Conservation (phyloP, 257 asterid species). For the Datura wrightii region DNA sequence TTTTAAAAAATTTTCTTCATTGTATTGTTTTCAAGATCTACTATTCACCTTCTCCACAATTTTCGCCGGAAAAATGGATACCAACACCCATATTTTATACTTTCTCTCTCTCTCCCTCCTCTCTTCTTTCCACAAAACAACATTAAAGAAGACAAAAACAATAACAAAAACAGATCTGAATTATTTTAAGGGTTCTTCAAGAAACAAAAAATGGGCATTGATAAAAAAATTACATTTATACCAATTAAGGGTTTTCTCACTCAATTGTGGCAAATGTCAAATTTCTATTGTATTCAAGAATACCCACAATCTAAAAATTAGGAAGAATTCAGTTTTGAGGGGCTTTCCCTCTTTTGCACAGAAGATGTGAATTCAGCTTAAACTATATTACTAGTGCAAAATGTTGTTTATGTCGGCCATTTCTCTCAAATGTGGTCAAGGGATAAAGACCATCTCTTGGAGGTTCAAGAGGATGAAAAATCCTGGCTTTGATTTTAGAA, state of each 20-base stretch:
- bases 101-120: too few relatives aligned
- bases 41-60: too few relatives aligned
- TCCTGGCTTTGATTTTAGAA: constrained; percentile 37
- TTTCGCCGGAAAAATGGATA: too few relatives aligned
- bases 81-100: too few relatives aligned
- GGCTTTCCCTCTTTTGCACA: neutral
- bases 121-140: too few relatives aligned
- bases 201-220: too few relatives aligned
- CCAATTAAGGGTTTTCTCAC: too few relatives aligned
- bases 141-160: too few relatives aligned
- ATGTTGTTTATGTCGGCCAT: constrained; percentile 31
- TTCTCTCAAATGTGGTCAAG: neutral
- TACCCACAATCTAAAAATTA: constrained; percentile 1
- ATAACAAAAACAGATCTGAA: too few relatives aligned
- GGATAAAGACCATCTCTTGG: constrained; percentile 35
- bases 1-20: too few relatives aligned
- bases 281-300: neutral
- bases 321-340: neutral
- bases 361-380: constrained; percentile 6
- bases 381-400: constrained; percentile 37
- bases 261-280: neutral
- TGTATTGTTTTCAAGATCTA: too few relatives aligned
- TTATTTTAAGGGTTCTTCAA: neutral
- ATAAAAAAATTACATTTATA: too few relatives aligned
- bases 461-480: constrained; percentile 33